These are phyloP conservation scores for Trichoderma gracile DNA, from an alignment of 2,329 filamentous ascomycete species.

Conservation along the genomic window DNA sequence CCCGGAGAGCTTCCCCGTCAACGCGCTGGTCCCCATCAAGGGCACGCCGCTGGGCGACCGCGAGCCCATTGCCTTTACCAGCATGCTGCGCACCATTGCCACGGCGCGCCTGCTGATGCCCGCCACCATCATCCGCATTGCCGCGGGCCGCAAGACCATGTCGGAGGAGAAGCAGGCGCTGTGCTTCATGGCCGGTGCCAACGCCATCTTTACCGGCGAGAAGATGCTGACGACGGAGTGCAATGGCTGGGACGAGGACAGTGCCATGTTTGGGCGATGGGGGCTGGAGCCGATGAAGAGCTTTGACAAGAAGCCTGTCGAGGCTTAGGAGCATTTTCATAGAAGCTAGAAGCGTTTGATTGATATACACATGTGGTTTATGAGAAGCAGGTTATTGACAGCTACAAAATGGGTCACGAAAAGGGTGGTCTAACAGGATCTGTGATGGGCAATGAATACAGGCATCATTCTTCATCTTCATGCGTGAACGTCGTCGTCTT, in stretches of 20 bases:
- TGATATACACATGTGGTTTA: neutral
- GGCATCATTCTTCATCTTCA: too few species aligned
- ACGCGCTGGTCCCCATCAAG: slow-evolving; percentile 86
- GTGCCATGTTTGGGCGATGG: slow-evolving; percentile 79
- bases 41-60: slow-evolving; percentile 81
- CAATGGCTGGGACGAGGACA: slow-evolving; percentile 88
- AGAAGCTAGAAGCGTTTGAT: neutral
- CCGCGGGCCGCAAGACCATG: slow-evolving; percentile 81
- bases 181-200: slow-evolving; percentile 88
- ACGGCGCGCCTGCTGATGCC: slow-evolving; percentile 83
- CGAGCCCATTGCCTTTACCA: slow-evolving; percentile 72
- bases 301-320: slow-evolving; percentile 42
- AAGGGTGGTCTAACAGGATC: neutral
- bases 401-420: neutral
- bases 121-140: slow-evolving; percentile 80
- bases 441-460: neutral
- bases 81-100: slow-evolving; percentile 78
- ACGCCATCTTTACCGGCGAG: slow-evolving; percentile 93
- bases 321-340: neutral
- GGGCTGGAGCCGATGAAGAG: slow-evolving; percentile 75
- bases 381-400: neutral
- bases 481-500: too few species aligned
- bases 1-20: slow-evolving; percentile 89
- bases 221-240: slow-evolving; percentile 95
- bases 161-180: slow-evolving; percentile 84